Conservation (phyloP, 192 early-diverging fungal genomes). For the Ramicandelaber brevisporus region DNA sequence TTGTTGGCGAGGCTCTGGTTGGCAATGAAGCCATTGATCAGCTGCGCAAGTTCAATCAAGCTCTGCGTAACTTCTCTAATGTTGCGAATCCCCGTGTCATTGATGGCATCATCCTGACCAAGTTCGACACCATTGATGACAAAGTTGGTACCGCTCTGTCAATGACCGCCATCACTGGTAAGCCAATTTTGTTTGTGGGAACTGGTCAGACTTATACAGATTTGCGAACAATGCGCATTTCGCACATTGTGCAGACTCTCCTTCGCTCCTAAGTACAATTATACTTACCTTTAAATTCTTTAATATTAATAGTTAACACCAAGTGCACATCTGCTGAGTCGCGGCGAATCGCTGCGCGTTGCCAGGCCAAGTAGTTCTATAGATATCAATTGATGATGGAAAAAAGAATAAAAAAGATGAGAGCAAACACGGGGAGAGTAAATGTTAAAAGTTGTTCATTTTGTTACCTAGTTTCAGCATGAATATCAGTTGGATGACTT, state of each 20-base stretch:
- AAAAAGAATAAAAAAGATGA: no score
- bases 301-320: no score
- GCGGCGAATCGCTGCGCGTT: no score
- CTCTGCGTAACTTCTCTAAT: conserved; percentile 70
- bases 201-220: conserved; percentile 95
- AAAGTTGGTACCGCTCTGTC: conserved; percentile 88
- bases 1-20: conserved; percentile 91
- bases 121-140: conserved; percentile 93
- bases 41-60: conserved; percentile 85
- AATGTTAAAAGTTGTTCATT: no score
- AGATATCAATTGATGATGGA: no score
- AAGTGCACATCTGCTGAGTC: no score
- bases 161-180: conserved; percentile 87
- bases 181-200: conserved; percentile 90
- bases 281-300: neutral
- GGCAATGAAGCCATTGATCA: conserved; percentile 95
- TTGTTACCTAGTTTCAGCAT: no score
- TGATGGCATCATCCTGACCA: conserved; percentile 86
- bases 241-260: conserved; percentile 40
- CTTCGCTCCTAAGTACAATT: conserved; percentile 18
- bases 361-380: no score
- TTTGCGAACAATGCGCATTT: conserved; percentile 62
- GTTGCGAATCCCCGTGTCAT: conserved; percentile 61
- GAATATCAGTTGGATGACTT: no score
- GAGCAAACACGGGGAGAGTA: no score